phyloP scores from a whole-genome alignment of 495 filamentous ascomycete species.

The Lichenothelia convexa region DNA sequence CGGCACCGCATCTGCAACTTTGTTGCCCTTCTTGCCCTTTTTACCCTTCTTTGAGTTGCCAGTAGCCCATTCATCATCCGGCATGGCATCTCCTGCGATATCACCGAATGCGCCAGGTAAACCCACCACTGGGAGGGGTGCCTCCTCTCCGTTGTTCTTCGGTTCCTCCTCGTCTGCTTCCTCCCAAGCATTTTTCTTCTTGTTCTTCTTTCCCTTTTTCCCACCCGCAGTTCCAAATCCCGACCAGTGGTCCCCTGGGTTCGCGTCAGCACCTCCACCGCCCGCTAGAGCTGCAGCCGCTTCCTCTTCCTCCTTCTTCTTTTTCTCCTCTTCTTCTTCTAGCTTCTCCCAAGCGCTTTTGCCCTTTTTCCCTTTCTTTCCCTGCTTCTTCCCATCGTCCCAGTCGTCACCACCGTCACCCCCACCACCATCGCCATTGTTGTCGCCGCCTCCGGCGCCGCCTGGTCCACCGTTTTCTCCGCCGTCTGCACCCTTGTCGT shows the following conservation, averaged over 20 bases:
- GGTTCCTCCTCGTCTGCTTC: too few species aligned
- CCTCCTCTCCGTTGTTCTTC: too few species aligned
- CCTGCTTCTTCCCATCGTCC: slow-evolving; percentile 11
- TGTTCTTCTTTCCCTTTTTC: slow-evolving; percentile 19
- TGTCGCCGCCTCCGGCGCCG: slow-evolving; percentile 14
- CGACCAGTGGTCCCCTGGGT: slow-evolving; percentile 21
- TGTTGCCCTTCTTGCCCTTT: slow-evolving; percentile 13
- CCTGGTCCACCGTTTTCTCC: slow-evolving; percentile 16
- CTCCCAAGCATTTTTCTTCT: slow-evolving; percentile 9
- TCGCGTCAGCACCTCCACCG: slow-evolving; percentile 8
- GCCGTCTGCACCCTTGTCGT: slow-evolving; percentile 26
- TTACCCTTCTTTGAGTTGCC: slow-evolving; percentile 18
- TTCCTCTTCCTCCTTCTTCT: slow-evolving; percentile 19
- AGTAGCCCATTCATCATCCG: slow-evolving; percentile 21
- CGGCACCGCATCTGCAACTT: slow-evolving; percentile 8
- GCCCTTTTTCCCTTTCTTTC: slow-evolving; percentile 15
- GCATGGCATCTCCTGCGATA: slow-evolving; percentile 7
- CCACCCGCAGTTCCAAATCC: slow-evolving; percentile 17
- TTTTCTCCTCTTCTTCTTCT: slow-evolving; percentile 15
- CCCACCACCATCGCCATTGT: slow-evolving; percentile 19
- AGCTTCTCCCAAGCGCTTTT: slow-evolving; percentile 6
- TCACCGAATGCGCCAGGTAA: too few species aligned
- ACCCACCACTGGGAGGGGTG: too few species aligned
- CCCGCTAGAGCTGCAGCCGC: slow-evolving; percentile 6
- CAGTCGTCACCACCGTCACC: slow-evolving; percentile 21